Conservation (phyloP, 257 asterid genomes). For the Nicotiana obtusifolia region DNA sequence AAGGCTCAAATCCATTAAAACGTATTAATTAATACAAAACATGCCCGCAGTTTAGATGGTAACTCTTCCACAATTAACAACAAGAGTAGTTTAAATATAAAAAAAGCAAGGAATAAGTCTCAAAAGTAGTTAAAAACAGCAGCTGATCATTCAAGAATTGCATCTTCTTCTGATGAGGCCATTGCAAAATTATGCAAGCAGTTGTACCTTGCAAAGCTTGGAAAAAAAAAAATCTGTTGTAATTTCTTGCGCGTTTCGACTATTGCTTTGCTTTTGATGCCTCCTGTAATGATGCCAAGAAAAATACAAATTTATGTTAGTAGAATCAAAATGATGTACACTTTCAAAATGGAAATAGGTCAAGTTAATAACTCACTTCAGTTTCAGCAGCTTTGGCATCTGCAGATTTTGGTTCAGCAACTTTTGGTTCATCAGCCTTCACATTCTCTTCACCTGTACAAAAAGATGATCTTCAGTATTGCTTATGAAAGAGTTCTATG, state of each 20-base stretch:
- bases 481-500: neutral
- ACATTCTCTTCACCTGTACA: constrained; percentile 61
- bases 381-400: constrained; percentile 35
- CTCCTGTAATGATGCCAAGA: neutral
- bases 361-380: constrained; percentile 31
- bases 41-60: constrained; percentile 5
- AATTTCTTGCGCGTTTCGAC: neutral
- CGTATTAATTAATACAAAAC: neutral
- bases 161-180: constrained; percentile 4
- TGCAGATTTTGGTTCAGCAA: constrained; percentile 19
- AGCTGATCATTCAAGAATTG: neutral
- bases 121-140: neutral
- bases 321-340: neutral
- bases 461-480: neutral
- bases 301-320: neutral
- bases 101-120: neutral
- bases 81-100: neutral
- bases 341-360: neutral
- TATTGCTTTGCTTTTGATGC: neutral
- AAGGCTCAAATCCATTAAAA: neutral
- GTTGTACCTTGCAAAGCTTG: neutral
- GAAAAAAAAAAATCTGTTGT: neutral
- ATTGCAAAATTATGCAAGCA: neutral
- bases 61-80: constrained; percentile 1
- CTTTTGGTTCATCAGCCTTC: constrained; percentile 53